Base-by-base conservation (phyloP, 257 asterid genomes). In the Scutellaria baicalensis region DNA sequence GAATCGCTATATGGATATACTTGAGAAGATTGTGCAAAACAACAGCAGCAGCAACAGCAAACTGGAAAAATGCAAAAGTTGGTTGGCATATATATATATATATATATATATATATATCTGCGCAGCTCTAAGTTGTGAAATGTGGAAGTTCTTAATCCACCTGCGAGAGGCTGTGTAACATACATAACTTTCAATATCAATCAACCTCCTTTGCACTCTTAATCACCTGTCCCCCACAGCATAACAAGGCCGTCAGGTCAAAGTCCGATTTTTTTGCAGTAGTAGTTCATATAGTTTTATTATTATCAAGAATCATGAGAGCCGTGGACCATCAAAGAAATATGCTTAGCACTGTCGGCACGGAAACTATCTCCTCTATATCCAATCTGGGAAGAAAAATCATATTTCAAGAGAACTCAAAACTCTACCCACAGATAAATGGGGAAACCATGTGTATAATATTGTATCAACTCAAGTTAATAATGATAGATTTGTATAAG, bases 361-460 rank as follows among this genome's bases (percentile, higher is more conserved):
- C 84, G 91, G 83, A 78, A 71, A 74, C 68, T 79, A 72, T 83
- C 96, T 78, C 89, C 95, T 81, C 84, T 86, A 76, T 50, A 68
- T 84, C 86, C 90, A 63, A 86, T 89, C 92, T 89, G 95, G 84
- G 79, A 78, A 69, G 78, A 75, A 74, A 90, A 69, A 73, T 74
- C 75, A 77, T 71, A 73, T 75, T 55, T 48, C 79, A 81, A 80
- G 57, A 76, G 73, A 73, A 74, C 86, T 69, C 71, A 76, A 77
- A 81, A 67, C 72, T 81, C 74, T 61, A 72, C 72, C 62, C 81
- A 57, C 23, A 66, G 42, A 75, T 50, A 77, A 59, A 60, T 50
- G 40, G 77, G 35, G 68, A 78, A 81, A 70, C 59, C 77, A 65
- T 17, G 58, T 31, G 18, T 33, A 9, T 10, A 9, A 54, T 44